A percentile compares a stretch with the other conserved stretches of the same genome.
phyloP scores from a whole-genome alignment of 2,329 filamentous ascomycete species.

The Falciphora oryzae region DNA sequence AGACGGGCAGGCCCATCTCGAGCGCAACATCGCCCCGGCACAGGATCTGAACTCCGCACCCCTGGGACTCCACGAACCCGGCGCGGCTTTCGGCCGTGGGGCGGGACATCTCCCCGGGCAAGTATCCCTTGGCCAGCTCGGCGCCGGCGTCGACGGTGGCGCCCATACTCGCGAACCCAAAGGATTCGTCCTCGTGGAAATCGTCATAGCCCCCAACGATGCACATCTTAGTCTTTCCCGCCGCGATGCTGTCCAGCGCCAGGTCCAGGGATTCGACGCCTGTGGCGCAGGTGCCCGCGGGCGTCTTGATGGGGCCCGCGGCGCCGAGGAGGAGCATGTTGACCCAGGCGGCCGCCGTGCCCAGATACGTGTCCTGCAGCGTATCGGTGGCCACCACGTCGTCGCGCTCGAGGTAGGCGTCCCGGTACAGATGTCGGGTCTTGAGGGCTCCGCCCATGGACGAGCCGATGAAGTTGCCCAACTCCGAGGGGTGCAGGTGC shows the following conservation, averaged over 20 bases:
- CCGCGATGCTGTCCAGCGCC: conserved; percentile 26
- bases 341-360: conserved; percentile 30
- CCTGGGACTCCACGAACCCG: conserved; percentile 32
- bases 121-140: conserved; percentile 22
- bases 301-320: conserved; percentile 28
- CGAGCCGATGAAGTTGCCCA: conserved; percentile 26
- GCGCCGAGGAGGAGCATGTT: conserved; percentile 35
- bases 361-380: conserved; percentile 29
- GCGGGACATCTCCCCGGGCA: conserved; percentile 28
- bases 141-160: conserved; percentile 27
- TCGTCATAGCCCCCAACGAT: conserved; percentile 31
- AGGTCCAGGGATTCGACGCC: conserved; percentile 29
- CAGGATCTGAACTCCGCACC: conserved; percentile 30
- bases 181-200: conserved; percentile 24
- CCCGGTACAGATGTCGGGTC: conserved; percentile 24
- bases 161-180: conserved; percentile 30
- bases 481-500: conserved; percentile 24
- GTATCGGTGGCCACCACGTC: conserved; percentile 26
- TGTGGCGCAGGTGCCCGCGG: conserved; percentile 32
- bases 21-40: conserved; percentile 28
- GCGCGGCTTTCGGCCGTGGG: conserved; percentile 26
- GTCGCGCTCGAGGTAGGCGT: conserved; percentile 23
- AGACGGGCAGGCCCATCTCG: conserved; percentile 28
- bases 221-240: conserved; percentile 24
- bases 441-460: conserved; percentile 23